Evolutionary conservation across 495 filamentous ascomycete species (phyloP).

Genomic region (Aeminium ludgeri): DNA sequence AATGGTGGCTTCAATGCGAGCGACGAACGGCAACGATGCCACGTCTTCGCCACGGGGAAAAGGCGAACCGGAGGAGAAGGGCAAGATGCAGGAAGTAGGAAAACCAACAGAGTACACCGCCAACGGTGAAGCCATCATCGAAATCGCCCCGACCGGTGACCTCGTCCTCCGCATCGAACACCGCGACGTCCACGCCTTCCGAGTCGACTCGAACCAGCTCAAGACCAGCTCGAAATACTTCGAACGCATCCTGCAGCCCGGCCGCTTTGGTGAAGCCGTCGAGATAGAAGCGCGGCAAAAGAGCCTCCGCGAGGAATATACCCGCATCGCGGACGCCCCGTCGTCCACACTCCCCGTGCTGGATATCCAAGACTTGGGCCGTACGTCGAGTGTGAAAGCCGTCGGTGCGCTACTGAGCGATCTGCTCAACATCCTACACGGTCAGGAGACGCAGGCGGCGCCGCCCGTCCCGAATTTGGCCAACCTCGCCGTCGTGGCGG

Average conservation of each 20-base stretch:
- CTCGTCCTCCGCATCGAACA: conserved; percentile 24
- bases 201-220: conserved; percentile 24
- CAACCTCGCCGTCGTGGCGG: conserved; percentile 48
- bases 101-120: neutral
- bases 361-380: conserved; percentile 40
- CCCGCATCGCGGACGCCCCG: conserved; percentile 31
- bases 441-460: conserved; percentile 19
- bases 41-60: neutral
- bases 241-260: conserved; percentile 33
- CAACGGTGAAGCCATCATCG: neutral
- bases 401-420: conserved; percentile 35
- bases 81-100: neutral
- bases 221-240: conserved; percentile 43
- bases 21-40: neutral
- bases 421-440: conserved; percentile 41
- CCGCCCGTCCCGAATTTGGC: conserved; percentile 37
- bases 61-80: neutral
- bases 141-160: conserved; percentile 36
- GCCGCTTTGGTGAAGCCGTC: conserved; percentile 19
- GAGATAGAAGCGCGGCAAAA: conserved; percentile 29
- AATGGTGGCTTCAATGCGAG: neutral
- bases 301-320: conserved; percentile 24
- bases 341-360: conserved; percentile 36
- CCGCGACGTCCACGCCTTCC: conserved; percentile 17
- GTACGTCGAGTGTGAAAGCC: conserved; percentile 35